phyloP scores from a whole-genome alignment of 495 filamentous ascomycete species.

The Cercophora scortea region DNA sequence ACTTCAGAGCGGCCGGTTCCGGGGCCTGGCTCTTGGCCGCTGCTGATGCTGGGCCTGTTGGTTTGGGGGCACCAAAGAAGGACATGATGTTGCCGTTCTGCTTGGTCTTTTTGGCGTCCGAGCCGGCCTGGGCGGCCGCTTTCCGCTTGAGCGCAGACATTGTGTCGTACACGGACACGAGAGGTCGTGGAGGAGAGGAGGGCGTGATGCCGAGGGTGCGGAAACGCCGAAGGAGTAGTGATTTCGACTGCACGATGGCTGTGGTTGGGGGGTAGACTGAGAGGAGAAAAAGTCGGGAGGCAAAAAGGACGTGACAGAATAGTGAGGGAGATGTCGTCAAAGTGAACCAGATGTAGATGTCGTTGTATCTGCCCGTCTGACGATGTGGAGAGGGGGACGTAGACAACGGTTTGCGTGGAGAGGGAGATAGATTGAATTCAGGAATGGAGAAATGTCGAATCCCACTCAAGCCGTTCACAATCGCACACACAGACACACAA shows the following conservation, averaged over 20 bases:
- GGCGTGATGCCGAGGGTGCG: neutral
- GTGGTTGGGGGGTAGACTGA: neutral
- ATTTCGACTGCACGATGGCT: neutral
- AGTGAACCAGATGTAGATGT: too few species aligned
- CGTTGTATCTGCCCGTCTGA: too few species aligned
- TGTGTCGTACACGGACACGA: constrained; percentile 1
- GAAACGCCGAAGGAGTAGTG: neutral
- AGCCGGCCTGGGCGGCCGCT: constrained; percentile 39
- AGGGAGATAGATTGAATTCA: too few species aligned
- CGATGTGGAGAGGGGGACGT: too few species aligned
- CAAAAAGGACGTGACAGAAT: neutral
- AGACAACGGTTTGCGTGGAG: too few species aligned
- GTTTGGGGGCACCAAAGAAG: constrained; percentile 44
- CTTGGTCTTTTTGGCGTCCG: constrained; percentile 66
- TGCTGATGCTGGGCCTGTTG: constrained; percentile 1
- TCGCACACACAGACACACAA: too few species aligned
- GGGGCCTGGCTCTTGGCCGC: constrained; percentile 8
- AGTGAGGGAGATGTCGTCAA: too few species aligned
- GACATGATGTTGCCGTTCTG: constrained; percentile 45
- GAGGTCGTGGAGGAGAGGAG: neutral
- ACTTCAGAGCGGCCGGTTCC: constrained; percentile 42
- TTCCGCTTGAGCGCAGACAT: constrained; percentile 63
- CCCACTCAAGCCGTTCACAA: too few species aligned
- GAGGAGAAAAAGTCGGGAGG: neutral
- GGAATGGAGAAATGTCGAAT: too few species aligned